Evolutionary conservation across 2,329 filamentous ascomycete genomes (phyloP).

Genomic region (Pseudogymnoascus sp.): DNA sequence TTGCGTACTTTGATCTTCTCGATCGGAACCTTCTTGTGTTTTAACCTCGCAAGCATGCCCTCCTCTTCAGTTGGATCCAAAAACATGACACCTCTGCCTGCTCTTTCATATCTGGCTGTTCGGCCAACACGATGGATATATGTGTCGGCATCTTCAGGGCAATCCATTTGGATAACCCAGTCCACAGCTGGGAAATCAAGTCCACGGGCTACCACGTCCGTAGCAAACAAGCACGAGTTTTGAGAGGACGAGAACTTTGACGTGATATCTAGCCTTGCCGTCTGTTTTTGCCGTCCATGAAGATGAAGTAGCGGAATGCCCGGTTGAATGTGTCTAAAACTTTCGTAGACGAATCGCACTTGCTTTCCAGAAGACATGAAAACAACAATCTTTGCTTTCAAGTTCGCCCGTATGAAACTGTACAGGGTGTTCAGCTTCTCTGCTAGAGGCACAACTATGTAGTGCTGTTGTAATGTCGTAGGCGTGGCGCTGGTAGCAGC

Average conservation of each 20-base stretch:
- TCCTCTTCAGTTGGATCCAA: conserved; percentile 86
- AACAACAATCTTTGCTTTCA: conserved; percentile 91
- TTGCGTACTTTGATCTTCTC: conserved; percentile 78
- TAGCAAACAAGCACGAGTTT: conserved; percentile 84
- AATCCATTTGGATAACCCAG: conserved; percentile 98
- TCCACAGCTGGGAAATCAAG: conserved; percentile 95
- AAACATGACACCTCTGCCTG: conserved; percentile 83
- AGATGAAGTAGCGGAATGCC: conserved; percentile 90
- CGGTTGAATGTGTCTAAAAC: conserved; percentile 85
- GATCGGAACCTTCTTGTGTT: conserved; percentile 84
- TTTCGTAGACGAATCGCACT: conserved; percentile 91
- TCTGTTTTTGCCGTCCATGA: conserved; percentile 89
- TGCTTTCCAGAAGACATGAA: conserved; percentile 95
- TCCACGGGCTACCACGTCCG: conserved; percentile 88
- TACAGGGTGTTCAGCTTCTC: conserved; percentile 90
- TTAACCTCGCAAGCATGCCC: conserved; percentile 79
- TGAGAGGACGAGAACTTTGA: conserved; percentile 74
- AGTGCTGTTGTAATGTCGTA: conserved; percentile 78
- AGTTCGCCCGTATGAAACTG: conserved; percentile 83
- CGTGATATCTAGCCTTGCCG: conserved; percentile 80
- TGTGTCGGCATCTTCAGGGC: conserved; percentile 91
- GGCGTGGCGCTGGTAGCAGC: conserved; percentile 74
- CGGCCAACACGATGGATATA: conserved; percentile 95
- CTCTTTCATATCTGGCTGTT: conserved; percentile 85
- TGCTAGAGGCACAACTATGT: conserved; percentile 74